phyloP scores from a whole-genome alignment of 768 basidiomycete species.

The Lactarius tabidus region DNA sequence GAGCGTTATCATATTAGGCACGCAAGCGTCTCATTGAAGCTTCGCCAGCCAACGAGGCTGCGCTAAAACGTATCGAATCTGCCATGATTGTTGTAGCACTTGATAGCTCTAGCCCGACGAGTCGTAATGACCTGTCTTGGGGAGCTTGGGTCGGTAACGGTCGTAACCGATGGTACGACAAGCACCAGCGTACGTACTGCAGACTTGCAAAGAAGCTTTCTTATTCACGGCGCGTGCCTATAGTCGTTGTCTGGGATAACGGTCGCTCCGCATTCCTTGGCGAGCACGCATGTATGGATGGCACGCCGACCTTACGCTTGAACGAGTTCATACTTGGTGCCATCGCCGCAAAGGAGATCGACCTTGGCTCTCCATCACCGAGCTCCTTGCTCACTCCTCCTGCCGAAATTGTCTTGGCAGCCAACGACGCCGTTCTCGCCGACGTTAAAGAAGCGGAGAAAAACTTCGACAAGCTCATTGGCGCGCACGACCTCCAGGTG shows the following conservation, averaged over 20 bases:
- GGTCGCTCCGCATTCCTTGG: constrained; percentile 93
- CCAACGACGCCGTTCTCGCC: constrained; percentile 49
- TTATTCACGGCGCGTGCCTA: constrained; percentile 12
- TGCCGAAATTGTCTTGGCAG: constrained; percentile 64
- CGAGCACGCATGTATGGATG: constrained; percentile 88
- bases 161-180: constrained; percentile 91
- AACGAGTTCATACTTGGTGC: constrained; percentile 90
- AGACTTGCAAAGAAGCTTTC: background rate
- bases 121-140: constrained; percentile 79
- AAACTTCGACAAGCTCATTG: constrained; percentile 74
- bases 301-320: constrained; percentile 90
- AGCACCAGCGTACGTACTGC: constrained; percentile 74
- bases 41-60: constrained; percentile 57
- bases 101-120: constrained; percentile 78
- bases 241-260: constrained; percentile 92
- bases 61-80: constrained; percentile 79
- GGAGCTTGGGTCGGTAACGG: constrained; percentile 87
- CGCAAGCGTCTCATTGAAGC: constrained; percentile 60
- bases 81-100: constrained; percentile 85
- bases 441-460: constrained; percentile 56
- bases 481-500: constrained; percentile 62
- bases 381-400: constrained; percentile 37
- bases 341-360: constrained; percentile 65
- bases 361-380: constrained; percentile 52
- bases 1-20: constrained; percentile 35